Evolutionary conservation across 2,329 filamentous ascomycete species (phyloP), one percentile per base, ranked within the genome.

Genomic region (Cadophora gregata): DNA sequence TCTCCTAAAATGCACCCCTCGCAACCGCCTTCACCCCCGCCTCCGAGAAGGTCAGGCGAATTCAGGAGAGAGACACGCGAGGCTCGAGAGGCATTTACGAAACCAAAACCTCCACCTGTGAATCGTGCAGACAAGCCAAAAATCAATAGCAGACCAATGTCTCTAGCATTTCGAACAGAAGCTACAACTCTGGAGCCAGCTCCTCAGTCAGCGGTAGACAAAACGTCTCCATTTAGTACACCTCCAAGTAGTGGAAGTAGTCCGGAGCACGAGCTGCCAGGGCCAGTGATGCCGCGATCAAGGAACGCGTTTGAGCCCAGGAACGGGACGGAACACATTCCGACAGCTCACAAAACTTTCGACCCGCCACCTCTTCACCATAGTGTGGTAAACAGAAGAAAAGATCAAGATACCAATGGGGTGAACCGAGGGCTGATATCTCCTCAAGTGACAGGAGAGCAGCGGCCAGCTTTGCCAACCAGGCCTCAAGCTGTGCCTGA

Each of bases 91-190:
- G 31, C 72, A 14, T 65, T 45, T 25, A 16, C 70, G 72, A 68
- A 83, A 76, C 67, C 78, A 62, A 78, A 80, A 29, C 92, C 92
- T 10, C 93, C 93, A 4, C 90, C 91, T 0, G 85, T 94, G 45
- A 96, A 96, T 77, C 88, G 94, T 63, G 88, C 89, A 33, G 92
- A 92, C 48, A 97, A 96, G 78, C 90, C 90, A 4, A 89, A 87
- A 73, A 85, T 91, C 63, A 83, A 70, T 38, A 75, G 69, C 64
- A 77, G 76, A 56, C 75, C 74, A 21, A 59, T 71, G 51, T 67
- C 68, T 47, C 60, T 76, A 38, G 75, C 73, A 6, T 71, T 74
- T 8, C 78, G 74, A 51, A 69, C 77, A 27, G 80, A 82, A 48
- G 65, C 65, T 31, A 69, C 69, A n/a, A 69, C 67, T 16, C 66